Percentiles rank a stretch among this genome's conserved stretches.
Evolutionary conservation across 2,329 filamentous ascomycete species (phyloP).

Genomic region (Eutypa lata): DNA sequence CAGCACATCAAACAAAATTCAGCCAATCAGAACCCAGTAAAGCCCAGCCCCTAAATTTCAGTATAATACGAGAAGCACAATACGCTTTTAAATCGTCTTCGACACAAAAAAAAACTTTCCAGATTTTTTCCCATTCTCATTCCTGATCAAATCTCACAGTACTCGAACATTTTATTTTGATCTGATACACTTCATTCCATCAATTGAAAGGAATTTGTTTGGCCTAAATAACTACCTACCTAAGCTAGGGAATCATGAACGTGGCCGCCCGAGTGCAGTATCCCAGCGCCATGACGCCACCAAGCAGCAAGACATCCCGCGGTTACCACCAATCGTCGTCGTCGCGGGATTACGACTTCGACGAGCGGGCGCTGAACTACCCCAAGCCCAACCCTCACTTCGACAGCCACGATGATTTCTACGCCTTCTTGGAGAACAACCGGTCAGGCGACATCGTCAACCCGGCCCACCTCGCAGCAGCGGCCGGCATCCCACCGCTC

Average conservation of each 20-base stretch:
- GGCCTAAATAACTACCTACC: too few relatives aligned
- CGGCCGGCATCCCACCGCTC: not conserved
- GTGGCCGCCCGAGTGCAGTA: constrained; percentile 1
- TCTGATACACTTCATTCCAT: not conserved
- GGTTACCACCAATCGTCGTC: not conserved
- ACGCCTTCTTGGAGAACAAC: constrained; percentile 1
- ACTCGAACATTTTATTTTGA: too few relatives aligned
- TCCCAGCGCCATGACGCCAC: not conserved
- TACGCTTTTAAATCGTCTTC: too few relatives aligned
- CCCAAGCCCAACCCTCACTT: not conserved
- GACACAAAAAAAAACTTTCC: too few relatives aligned
- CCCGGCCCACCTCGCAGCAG: not conserved
- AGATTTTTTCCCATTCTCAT: too few relatives aligned
- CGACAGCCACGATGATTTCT: not conserved
- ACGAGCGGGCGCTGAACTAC: not conserved
- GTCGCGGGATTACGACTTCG: not conserved
- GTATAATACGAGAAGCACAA: not conserved
- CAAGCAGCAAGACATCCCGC: not conserved
- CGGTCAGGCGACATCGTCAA: not conserved
- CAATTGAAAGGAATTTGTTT: not conserved
- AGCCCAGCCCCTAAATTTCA: not conserved
- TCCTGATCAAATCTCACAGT: too few relatives aligned
- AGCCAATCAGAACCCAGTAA: not conserved
- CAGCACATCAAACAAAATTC: not conserved
- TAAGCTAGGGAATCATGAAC: not conserved